Evolutionary conservation across 495 filamentous ascomycete genomes (phyloP).

Genomic region (Aspergillus bertholletiae): DNA sequence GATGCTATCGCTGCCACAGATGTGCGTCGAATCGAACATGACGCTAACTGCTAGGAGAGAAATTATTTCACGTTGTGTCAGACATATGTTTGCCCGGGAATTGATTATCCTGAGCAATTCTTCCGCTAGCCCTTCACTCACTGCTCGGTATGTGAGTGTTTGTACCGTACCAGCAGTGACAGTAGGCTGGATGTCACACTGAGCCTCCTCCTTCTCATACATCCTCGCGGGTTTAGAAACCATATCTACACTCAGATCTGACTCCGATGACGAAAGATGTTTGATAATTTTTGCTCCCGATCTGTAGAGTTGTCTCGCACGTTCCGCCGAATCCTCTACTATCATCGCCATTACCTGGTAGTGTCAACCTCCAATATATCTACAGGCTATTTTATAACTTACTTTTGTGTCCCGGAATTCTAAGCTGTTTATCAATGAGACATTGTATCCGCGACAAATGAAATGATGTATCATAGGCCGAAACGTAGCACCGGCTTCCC

Average conservation of each 20-base stretch:
- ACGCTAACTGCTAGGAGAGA: neutral
- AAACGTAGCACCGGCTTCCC: slow-evolving; percentile 21
- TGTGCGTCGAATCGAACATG: neutral
- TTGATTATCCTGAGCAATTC: neutral
- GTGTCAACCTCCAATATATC: neutral
- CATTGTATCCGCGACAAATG: slow-evolving; percentile 47
- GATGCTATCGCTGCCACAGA: neutral
- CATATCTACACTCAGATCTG: neutral
- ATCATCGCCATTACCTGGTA: slow-evolving; percentile 42
- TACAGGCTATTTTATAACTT: neutral
- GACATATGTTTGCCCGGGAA: neutral
- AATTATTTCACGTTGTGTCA: slow-evolving; percentile 11
- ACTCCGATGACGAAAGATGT: neutral
- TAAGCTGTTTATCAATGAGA: slow-evolving; percentile 56
- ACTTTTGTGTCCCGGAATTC: slow-evolving; percentile 61
- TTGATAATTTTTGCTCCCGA: neutral
- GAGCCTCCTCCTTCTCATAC: no score
- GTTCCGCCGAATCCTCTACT: slow-evolving; percentile 30
- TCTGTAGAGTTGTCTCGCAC: neutral
- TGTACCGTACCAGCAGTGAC: neutral
- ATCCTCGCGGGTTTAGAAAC: neutral
- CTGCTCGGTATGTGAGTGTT: neutral
- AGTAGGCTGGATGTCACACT: neutral
- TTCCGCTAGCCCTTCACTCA: neutral
- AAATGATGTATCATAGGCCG: slow-evolving; percentile 49